phyloP scores from a whole-genome alignment of 768 basidiomycete species.

The Hygrocybe punicea region DNA sequence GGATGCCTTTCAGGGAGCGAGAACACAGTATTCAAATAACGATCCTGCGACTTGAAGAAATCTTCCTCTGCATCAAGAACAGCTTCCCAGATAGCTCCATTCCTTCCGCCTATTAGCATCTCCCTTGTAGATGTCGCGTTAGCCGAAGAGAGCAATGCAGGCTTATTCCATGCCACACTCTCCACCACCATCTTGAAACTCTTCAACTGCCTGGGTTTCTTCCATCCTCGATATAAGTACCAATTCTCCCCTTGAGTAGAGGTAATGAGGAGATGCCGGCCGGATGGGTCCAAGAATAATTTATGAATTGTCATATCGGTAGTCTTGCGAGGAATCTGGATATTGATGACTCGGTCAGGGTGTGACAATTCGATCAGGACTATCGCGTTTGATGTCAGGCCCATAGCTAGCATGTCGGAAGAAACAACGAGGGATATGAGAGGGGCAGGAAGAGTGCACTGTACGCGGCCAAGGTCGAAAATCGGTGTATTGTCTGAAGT shows the following conservation, averaged over 20 bases:
- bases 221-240: slow-evolving; percentile 80
- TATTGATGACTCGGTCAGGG: slow-evolving; percentile 80
- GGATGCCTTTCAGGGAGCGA: slow-evolving; percentile 76
- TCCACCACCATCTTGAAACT: slow-evolving; percentile 84
- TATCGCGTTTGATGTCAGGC: slow-evolving; percentile 67
- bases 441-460: slow-evolving; percentile 83
- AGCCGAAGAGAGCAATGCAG: slow-evolving; percentile 57
- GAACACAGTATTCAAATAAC: slow-evolving; percentile 71
- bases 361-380: slow-evolving; percentile 88
- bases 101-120: slow-evolving; percentile 81
- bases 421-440: slow-evolving; percentile 78
- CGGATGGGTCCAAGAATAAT: slow-evolving; percentile 90
- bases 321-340: slow-evolving; percentile 71
- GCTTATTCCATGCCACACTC: slow-evolving; percentile 87
- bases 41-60: slow-evolving; percentile 85
- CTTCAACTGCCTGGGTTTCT: slow-evolving; percentile 77
- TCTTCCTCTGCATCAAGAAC: slow-evolving; percentile 88
- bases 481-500: slow-evolving; percentile 50
- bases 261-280: slow-evolving; percentile 83
- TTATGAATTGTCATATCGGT: slow-evolving; percentile 76
- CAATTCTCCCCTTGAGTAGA: slow-evolving; percentile 89
- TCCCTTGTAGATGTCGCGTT: slow-evolving; percentile 75
- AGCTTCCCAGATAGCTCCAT: slow-evolving; percentile 84
- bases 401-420: slow-evolving; percentile 86
- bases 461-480: slow-evolving; percentile 85